Percentiles rank a stretch among this genome's conserved stretches.
phyloP scores from a whole-genome alignment of 2,329 filamentous ascomycete species.

The Colletotrichum godetiae region DNA sequence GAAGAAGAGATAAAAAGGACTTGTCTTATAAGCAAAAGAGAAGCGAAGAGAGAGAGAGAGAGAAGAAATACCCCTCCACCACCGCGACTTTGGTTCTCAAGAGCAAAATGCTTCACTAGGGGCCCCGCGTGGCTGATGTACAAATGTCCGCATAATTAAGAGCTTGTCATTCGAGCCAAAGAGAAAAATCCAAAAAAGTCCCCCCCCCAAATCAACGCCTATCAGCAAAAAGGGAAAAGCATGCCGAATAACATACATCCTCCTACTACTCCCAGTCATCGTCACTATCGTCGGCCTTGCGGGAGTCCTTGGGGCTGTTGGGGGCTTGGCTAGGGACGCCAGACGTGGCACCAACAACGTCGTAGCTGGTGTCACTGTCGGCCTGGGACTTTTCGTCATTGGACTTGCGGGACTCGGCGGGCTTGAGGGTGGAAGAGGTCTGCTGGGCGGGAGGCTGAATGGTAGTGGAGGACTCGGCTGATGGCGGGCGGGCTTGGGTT shows the following conservation, averaged over 20 bases:
- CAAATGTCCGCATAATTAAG: slow-evolving; percentile 78
- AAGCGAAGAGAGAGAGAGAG: not conserved
- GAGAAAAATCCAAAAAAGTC: slow-evolving; percentile 29
- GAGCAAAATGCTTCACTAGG: slow-evolving; percentile 21
- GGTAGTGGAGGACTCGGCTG: slow-evolving; percentile 69
- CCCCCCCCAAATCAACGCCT: slow-evolving; percentile 30
- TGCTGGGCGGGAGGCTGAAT: slow-evolving; percentile 62
- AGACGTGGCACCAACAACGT: slow-evolving; percentile 84
- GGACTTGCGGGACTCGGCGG: slow-evolving; percentile 75
- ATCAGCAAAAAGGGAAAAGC: slow-evolving; percentile 22
- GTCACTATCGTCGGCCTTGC: slow-evolving; percentile 65
- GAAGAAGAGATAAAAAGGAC: slow-evolving; percentile 68
- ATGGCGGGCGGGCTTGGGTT: slow-evolving; percentile 53
- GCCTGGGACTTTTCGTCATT: slow-evolving; percentile 91
- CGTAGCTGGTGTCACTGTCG: slow-evolving; percentile 96
- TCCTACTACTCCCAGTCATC: slow-evolving; percentile 78
- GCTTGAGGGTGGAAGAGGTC: slow-evolving; percentile 62
- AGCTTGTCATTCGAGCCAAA: slow-evolving; percentile 29
- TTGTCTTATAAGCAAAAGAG: slow-evolving; percentile 26
- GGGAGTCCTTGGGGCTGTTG: slow-evolving; percentile 69
- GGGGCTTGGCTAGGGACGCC: slow-evolving; percentile 83
- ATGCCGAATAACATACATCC: slow-evolving; percentile 8
- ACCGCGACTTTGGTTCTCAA: slow-evolving; percentile 19
- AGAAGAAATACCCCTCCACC: not conserved
- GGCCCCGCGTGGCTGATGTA: slow-evolving; percentile 72